Percentiles rank a stretch among this genome's conserved stretches.
phyloP scores from a whole-genome alignment of 192 early-diverging fungal genomes.

The Gamsiella multidivaricata region DNA sequence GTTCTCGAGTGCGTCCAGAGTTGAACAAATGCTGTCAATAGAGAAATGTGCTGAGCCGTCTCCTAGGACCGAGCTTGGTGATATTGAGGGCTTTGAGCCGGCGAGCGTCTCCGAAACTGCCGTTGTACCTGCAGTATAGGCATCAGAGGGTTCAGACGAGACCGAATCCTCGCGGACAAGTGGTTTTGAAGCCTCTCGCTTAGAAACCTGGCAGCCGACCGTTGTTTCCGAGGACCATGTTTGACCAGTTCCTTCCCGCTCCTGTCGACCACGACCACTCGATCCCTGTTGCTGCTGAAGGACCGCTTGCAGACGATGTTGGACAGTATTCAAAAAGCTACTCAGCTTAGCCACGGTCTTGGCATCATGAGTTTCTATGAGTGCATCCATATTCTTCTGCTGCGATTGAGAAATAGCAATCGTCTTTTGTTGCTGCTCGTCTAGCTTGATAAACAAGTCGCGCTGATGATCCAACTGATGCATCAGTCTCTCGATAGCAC shows the following conservation, averaged over 20 bases:
- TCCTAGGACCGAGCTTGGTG: background rate
- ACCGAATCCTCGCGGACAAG: conserved; percentile 11
- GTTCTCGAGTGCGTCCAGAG: conserved; percentile 46
- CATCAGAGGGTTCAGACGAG: conserved; percentile 16
- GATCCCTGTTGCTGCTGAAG: conserved; percentile 8
- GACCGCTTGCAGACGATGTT: conserved; percentile 18
- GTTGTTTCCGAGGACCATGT: conserved; percentile 23
- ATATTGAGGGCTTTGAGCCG: background rate
- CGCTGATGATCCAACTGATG: conserved; percentile 49
- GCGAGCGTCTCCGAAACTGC: background rate
- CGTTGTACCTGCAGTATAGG: background rate
- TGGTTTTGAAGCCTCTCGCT: background rate
- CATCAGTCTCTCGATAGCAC: conserved; percentile 51
- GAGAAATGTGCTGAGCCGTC: conserved; percentile 2
- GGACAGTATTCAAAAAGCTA: conserved; percentile 10
- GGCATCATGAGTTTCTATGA: background rate
- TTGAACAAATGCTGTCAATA: conserved; percentile 24
- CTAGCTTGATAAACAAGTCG: conserved; percentile 29
- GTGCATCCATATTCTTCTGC: conserved; percentile 19
- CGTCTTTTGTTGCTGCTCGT: conserved; percentile 47
- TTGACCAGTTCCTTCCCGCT: conserved; percentile 5
- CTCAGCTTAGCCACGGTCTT: conserved; percentile 11
- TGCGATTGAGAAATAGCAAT: conserved; percentile 26
- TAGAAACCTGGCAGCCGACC: too few species aligned
- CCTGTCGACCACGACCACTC: background rate